Evolutionary conservation across 495 filamentous ascomycete species (phyloP).

Genomic region (Aspergillus biplanus): DNA sequence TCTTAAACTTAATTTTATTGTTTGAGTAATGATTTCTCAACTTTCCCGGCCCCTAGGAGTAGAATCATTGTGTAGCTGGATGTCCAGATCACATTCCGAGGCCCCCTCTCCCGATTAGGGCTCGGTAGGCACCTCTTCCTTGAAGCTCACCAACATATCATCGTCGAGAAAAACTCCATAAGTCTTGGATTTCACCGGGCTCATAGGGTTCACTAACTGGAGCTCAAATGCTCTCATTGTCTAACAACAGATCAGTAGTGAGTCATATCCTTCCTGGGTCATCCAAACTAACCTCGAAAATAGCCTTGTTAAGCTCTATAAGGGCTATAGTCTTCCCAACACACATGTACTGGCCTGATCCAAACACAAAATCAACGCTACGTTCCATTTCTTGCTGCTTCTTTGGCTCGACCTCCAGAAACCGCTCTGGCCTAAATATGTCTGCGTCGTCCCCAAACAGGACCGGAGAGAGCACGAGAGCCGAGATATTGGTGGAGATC

Average conservation of each 20-base stretch:
- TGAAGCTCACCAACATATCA: background rate
- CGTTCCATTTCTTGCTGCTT: background rate
- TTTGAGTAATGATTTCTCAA: too few species aligned
- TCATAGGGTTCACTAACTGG: background rate
- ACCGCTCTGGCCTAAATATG: slow-evolving; percentile 4
- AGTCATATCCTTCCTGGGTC: background rate
- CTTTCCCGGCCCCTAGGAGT: too few species aligned
- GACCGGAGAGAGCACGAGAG: background rate
- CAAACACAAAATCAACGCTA: slow-evolving; percentile 1
- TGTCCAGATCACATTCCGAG: too few species aligned
- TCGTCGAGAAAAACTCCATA: background rate
- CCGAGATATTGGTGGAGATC: background rate
- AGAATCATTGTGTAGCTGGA: too few species aligned
- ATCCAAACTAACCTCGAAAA: slow-evolving; percentile 8
- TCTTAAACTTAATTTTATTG: too few species aligned
- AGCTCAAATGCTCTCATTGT: background rate
- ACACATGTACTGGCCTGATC: background rate
- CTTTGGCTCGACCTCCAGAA: background rate
- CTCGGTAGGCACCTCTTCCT: too few species aligned
- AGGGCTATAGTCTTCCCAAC: background rate
- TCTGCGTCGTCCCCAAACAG: slow-evolving; percentile 2
- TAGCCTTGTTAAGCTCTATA: background rate
- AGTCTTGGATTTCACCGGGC: background rate
- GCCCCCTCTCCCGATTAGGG: too few species aligned
- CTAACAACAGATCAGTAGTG: background rate